A percentile compares a stretch with the other conserved stretches of the same genome.
These are phyloP conservation scores for Entophlyctis helioformis DNA, from an alignment of 192 early-diverging fungal genomes.

Conservation along the genomic window DNA sequence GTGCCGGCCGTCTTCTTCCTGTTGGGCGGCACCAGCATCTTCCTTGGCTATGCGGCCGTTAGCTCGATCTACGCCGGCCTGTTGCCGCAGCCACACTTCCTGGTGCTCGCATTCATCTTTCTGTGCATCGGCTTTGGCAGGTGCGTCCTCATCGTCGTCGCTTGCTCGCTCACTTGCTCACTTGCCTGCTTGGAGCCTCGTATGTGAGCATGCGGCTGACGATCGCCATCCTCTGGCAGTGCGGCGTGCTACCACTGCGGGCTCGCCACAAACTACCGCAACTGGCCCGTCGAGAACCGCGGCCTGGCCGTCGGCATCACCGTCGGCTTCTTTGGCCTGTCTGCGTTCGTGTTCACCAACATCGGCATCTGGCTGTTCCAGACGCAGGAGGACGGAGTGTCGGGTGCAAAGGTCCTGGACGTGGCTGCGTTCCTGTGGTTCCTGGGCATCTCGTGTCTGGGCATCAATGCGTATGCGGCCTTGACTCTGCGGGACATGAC, in stretches of 20 bases:
- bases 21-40: not conserved
- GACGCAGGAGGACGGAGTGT: no score
- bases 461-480: slow-evolving; percentile 5
- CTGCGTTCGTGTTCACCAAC: slow-evolving; percentile 27
- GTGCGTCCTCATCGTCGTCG: no score
- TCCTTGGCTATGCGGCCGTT: not conserved
- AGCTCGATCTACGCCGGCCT: not conserved
- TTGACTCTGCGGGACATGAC: slow-evolving; percentile 1
- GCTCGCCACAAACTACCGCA: slow-evolving; percentile 17
- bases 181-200: no score
- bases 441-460: slow-evolving; percentile 10
- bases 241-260: slow-evolving; percentile 11
- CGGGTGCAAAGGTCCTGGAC: slow-evolving; percentile 1
- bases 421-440: slow-evolving; percentile 17
- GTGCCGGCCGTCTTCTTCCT: not conserved
- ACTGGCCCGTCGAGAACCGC: slow-evolving; percentile 9
- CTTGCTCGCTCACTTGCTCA: no score
- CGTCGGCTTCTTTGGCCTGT: slow-evolving; percentile 26
- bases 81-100: not conserved
- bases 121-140: no score
- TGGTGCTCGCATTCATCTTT: no score
- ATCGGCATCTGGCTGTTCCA: slow-evolving; percentile 10
- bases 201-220: no score
- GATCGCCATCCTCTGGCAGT: no score
- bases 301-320: slow-evolving; percentile 24